These are phyloP conservation scores for Hylodesmum podocarpum DNA, from an alignment of 306 rosid species.

Conservation along the genomic window DNA sequence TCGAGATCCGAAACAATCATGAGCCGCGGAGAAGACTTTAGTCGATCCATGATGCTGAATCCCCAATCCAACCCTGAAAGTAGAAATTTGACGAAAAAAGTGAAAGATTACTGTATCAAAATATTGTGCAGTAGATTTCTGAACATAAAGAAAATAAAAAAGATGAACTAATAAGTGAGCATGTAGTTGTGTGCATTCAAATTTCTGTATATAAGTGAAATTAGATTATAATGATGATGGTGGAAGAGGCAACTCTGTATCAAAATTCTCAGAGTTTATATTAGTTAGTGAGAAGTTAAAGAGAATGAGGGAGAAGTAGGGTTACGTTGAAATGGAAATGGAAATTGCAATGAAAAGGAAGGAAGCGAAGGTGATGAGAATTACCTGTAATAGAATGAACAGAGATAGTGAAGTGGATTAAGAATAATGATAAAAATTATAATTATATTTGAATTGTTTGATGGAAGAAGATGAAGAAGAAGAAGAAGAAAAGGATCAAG, in stretches of 20 bases:
- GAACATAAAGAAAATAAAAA: constrained; percentile 4
- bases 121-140: neutral
- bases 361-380: neutral
- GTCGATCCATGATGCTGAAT: constrained; percentile 63
- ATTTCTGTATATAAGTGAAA: neutral
- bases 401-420: neutral
- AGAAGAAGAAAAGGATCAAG: neutral
- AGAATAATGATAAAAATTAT: neutral
- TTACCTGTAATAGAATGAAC: neutral
- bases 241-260: neutral
- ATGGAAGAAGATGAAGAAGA: neutral
- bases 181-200: neutral
- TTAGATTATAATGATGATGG: neutral
- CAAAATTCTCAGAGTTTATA: neutral
- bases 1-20: constrained; percentile 99
- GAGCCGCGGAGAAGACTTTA: constrained; percentile 60
- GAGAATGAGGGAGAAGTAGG: neutral
- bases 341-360: neutral
- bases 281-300: neutral
- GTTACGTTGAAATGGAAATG: neutral
- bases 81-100: neutral
- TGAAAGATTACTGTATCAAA: neutral
- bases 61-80: constrained; percentile 34
- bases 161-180: neutral
- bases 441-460: neutral